Evolutionary conservation across 805 yeast species (phyloP), one percentile per base, ranked within the genome.

Genomic region (Saturnispora serradocipensis): DNA sequence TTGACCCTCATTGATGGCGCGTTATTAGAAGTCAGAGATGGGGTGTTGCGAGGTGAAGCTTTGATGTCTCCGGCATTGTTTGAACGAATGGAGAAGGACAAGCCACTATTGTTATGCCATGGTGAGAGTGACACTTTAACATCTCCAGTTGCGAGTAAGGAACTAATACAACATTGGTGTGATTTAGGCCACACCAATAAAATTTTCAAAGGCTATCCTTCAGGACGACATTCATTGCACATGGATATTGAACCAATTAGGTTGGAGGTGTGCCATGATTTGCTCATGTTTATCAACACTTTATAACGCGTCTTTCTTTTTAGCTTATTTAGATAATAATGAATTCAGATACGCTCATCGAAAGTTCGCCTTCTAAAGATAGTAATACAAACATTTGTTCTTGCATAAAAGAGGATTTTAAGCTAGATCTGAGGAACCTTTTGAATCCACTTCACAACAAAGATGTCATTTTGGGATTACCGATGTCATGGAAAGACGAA

Each of bases 81-180:
- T 49, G 56, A 67, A 4, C 63, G 68, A 43, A 66, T 69, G 52
- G 63, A 66, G 45, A 63, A 69, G 5, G 60, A 70, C 7, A 69
- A 73, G 10, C 80, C 86, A 0, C 59, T 84, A 3, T 63, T 82
- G 30, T 66, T 86, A 8, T 57, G 78, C 45, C 91, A 85, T 61
- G 89, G 91, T 25, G 68, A 70, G 5, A 67, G 64, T n/a, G 95
- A 86, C 62, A 65, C 72, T 38, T 73, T 86, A 57, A 86, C 84
- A 62, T 78, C 75, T 61, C 64, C 70, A 34, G 65, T 69, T 15
- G 80, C 75, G 4, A 70, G 82, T 22, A 61, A 69, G 53, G 58
- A 64, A 51, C 80, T 80, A 51, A 60, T 69, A 43, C 59, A 64
- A 0, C n/a, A 60, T 67, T 65, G 43, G 54, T 59, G 48, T 61